phyloP scores from a whole-genome alignment of 2,329 filamentous ascomycete species.

The Lojkania enalia region DNA sequence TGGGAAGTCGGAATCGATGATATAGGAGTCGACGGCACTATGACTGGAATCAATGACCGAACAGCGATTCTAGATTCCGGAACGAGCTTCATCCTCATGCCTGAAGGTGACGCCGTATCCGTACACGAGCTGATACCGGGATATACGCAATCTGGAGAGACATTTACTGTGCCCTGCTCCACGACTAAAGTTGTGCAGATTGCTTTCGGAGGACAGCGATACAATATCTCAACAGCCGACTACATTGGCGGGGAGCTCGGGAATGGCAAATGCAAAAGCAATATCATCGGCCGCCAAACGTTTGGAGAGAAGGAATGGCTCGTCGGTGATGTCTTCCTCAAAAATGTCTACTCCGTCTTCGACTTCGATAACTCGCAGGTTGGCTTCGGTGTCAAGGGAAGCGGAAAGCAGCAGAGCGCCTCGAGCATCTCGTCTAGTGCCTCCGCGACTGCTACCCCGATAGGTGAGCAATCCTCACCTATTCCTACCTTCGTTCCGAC shows the following conservation, averaged over 20 bases:
- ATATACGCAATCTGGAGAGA: slow-evolving; percentile 60
- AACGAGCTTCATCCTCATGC: slow-evolving; percentile 77
- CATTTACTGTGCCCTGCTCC: slow-evolving; percentile 74
- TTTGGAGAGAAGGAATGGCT: slow-evolving; percentile 69
- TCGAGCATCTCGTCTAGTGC: slow-evolving; percentile 4
- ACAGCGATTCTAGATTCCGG: slow-evolving; percentile 81
- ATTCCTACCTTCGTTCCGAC: background rate
- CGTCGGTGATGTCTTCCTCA: slow-evolving; percentile 83
- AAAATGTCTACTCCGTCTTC: slow-evolving; percentile 87
- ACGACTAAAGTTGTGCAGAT: slow-evolving; percentile 64
- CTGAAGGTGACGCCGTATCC: slow-evolving; percentile 64
- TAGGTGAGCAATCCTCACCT: slow-evolving; percentile 5
- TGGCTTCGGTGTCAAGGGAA: slow-evolving; percentile 49
- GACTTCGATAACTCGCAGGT: slow-evolving; percentile 71
- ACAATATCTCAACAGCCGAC: slow-evolving; percentile 69
- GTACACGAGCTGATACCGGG: slow-evolving; percentile 71
- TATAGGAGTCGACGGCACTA: slow-evolving; percentile 63
- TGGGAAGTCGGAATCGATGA: slow-evolving; percentile 77
- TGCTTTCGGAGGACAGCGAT: slow-evolving; percentile 68
- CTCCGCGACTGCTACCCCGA: slow-evolving; percentile 5
- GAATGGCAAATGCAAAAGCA: slow-evolving; percentile 60
- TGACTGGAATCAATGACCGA: slow-evolving; percentile 51
- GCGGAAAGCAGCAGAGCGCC: slow-evolving; percentile 1
- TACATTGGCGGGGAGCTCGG: slow-evolving; percentile 61
- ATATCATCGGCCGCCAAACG: slow-evolving; percentile 72